A percentile compares a stretch with the other conserved stretches of the same genome.
Conservation (phyloP, 768 basidiomycete species). For the Suillus subluteus region DNA sequence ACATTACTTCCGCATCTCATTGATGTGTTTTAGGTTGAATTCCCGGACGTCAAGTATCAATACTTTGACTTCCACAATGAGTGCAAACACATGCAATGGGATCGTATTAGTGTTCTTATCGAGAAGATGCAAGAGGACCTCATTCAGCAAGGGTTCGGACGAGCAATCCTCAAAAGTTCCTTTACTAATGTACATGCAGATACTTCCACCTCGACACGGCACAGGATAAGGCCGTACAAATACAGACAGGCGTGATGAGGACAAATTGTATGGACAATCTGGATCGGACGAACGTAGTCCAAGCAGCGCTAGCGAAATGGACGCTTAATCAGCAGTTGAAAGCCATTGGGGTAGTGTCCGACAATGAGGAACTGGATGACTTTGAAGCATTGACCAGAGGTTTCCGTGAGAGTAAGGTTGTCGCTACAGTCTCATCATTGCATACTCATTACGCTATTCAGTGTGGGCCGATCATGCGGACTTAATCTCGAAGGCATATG, state of each 20-base stretch:
- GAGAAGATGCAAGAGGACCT: conserved; percentile 76
- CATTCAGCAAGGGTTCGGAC: conserved; percentile 60
- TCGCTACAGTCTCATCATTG: background rate
- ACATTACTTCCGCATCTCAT: conserved; percentile 1
- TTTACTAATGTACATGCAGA: conserved; percentile 42
- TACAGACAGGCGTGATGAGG: conserved; percentile 80
- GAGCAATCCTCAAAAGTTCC: background rate
- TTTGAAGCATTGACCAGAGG: conserved; percentile 78
- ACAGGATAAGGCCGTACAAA: conserved; percentile 48
- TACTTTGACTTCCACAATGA: conserved; percentile 99
- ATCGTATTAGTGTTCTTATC: conserved; percentile 83
- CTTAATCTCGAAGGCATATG: conserved; percentile 86
- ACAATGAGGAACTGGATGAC: conserved; percentile 77
- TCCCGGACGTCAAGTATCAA: conserved; percentile 77
- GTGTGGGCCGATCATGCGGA: conserved; percentile 99
- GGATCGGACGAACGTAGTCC: conserved; percentile 96
- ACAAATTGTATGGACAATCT: conserved; percentile 99
- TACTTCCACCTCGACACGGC: conserved; percentile 75
- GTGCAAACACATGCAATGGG: conserved; percentile 94
- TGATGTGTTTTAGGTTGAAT: conserved; percentile 48
- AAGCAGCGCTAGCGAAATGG: conserved; percentile 89
- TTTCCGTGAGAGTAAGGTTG: conserved; percentile 82
- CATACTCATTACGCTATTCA: conserved; percentile 36
- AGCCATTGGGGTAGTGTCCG: conserved; percentile 69
- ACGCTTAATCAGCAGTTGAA: conserved; percentile 79